Base-by-base conservation (phyloP, 352 stramenopile species). In the Peronospora farinosa region DNA sequence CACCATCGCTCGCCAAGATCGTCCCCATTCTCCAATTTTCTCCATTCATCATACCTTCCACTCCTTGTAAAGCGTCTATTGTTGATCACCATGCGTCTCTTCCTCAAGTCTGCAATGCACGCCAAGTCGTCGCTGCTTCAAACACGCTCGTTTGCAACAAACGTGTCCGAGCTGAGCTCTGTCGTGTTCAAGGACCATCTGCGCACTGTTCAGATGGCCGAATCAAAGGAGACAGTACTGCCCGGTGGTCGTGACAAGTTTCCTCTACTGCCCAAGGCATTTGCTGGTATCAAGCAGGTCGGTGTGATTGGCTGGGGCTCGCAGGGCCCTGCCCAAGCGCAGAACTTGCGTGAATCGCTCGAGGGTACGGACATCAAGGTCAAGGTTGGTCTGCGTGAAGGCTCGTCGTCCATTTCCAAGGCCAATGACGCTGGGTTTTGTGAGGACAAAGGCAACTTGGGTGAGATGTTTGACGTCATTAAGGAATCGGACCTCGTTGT, bases 251-350 rank as follows among this genome's bases (percentile, higher is more conserved):
- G 93, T 60, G 80, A 98, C 78, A 81, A 98, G 33, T 98, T 98
- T 76, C 76, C 89, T 50, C 69, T 97, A 32, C 76, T 98, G 57
- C 89, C 91, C 32, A 91, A 98, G 69, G 95, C 95, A 19, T 98
- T 98, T 68, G 86, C 94, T 21, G 92, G 92, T 43, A 95, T 98
- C 51, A 96, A 97, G 69, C 84, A 97, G 65, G 96, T 98, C 63
- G 95, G 95, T 47, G 93, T 98, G 46, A 98, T 98, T 57, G 95
- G 95, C 65, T 98, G 95, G 95, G 95, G 95, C 68, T 98, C 95
- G 31, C 95, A 98, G 65, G 95, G 92, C 40, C 95, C 95, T 10
- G 95, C 95, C 15, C 95, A 98, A 76, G 95, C 92, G 46, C 95
- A 98, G 72, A 98, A 98, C 81, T 64, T 98, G 60, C 70, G 82